Evolutionary conservation across 108 stramenopile species (phyloP).

Genomic region (Nitzschia sp.): DNA sequence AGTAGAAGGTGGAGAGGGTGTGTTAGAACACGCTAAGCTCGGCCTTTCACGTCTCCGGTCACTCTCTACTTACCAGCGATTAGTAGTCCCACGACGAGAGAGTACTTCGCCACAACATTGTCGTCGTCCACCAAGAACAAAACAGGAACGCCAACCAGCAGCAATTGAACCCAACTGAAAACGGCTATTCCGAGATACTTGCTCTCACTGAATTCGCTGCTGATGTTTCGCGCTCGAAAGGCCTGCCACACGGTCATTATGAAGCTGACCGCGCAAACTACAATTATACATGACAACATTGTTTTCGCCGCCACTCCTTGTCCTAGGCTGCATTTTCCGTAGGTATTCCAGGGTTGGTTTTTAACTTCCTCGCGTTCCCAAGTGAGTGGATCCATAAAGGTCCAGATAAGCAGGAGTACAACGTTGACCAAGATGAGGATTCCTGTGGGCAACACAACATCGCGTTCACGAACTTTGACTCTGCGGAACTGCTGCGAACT

Average conservation of each 20-base stretch:
- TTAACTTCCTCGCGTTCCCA: slow-evolving; percentile 21
- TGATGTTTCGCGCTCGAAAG: slow-evolving; percentile 34
- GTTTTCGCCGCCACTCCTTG: not conserved
- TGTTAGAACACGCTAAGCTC: slow-evolving; percentile 31
- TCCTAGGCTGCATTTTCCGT: slow-evolving; percentile 2
- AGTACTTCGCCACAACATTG: slow-evolving; percentile 40
- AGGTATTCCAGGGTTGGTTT: slow-evolving; percentile 23
- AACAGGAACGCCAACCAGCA: slow-evolving; percentile 39
- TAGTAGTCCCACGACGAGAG: slow-evolving; percentile 8
- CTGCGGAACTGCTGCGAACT: slow-evolving; percentile 8
- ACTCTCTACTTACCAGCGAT: not conserved
- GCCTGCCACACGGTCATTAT: slow-evolving; percentile 27
- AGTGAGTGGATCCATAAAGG: slow-evolving; percentile 24
- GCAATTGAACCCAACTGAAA: slow-evolving; percentile 48
- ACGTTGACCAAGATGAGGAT: slow-evolving; percentile 37
- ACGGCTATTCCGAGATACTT: slow-evolving; percentile 45
- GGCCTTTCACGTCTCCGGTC: too few relatives aligned
- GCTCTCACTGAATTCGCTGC: slow-evolving; percentile 46
- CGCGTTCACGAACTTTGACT: slow-evolving; percentile 21
- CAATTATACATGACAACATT: not conserved
- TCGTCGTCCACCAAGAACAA: slow-evolving; percentile 40
- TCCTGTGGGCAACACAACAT: slow-evolving; percentile 43
- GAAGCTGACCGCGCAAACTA: slow-evolving; percentile 27
- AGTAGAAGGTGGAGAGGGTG: too few relatives aligned
- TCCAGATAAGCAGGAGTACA: slow-evolving; percentile 27